Evolutionary conservation across 257 asterid species (phyloP), one percentile per base, ranked within the genome.

Genomic region (Thymus quinquecostatus): DNA sequence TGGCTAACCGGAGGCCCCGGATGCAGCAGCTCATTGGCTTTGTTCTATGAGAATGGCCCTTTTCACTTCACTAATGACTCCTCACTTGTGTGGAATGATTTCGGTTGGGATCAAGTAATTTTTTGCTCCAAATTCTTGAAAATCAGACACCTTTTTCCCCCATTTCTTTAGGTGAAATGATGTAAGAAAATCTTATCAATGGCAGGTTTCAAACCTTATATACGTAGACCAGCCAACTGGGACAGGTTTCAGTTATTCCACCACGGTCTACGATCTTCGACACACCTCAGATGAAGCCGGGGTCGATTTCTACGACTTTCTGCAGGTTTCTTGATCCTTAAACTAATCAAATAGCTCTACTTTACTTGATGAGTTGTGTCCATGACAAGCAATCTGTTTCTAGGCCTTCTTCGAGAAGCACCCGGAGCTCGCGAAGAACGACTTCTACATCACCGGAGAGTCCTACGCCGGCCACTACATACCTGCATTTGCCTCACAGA

Each of bases 1-100:
- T 91, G 94, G 96, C 72, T 93, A 55, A 81, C 91, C 0, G 97
- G 97, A 71, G 97, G 98, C 8, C 97, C 97, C 1, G 97, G 98
- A 21, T 93, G 97, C 79, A 85, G 94, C 61, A 44, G 94, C 76
- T 86, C 86, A 12, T 30, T 87, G 71, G 97, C 96, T 58, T 81
- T 93, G 85, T 91, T 93, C 65, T 87, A 78, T 45, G 96, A 87
- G 76, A 92, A 92, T 65, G 97, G 96, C 50, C 96, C 98, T 63
- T 93, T 83, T 70, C 79, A 84, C 27, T 57, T 93, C n/a, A 43
- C 86, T 47, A 40, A 56, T 27, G 75, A 83, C 78, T 27, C 74
- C 65, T 83, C 98, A 41, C 91, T 92, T 49, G 78, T 45, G 30
- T 87, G 88, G 92, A 92, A 90, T 69, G 86, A 90, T 43, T 90